Evolutionary conservation across 1,139 yeast genomes (phyloP), one percentile per base, ranked within the genome.

Genomic region (Geotrichum reessii): DNA sequence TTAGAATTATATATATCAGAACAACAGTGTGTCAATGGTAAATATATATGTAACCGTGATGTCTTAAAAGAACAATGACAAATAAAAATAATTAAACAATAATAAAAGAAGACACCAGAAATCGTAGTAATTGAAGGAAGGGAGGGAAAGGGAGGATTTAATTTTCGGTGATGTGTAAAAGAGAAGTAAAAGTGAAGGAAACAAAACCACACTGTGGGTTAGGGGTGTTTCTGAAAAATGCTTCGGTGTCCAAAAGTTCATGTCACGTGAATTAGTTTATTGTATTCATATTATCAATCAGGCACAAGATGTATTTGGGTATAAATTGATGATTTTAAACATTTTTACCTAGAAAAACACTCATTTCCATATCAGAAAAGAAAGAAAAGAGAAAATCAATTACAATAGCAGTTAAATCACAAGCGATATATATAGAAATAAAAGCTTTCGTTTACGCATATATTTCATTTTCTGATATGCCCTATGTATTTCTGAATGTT

Each of bases 231-330:
- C 11, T 8, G 12, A 51, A 19, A 51, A 51, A 22, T 51, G 54
- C 54, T 51, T 21, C 54, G 54, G 42, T 51, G 54, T 51, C 48
- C 42, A 40, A 31, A 31, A 31, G 40, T 6, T 31, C 40, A 9
- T 4, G n/a, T 31, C 40, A 31, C 40, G 40, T 31, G 40, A 9
- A 31, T 3, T 14, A 11, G 14, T 3, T 9, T 31, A 31, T 14
- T 31, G 28, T 25, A 5, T 25, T 25, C 7, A n/a, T n/a, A n/a
- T n/a, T n/a, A n/a, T n/a, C n/a, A 25, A 25, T 25, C 28, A 25
- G 28, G 28, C 28, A 31, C 40, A 31, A 9, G 11, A 31, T 31
- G 40, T 9, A n/a, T n/a, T n/a, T n/a, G n/a, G n/a, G n/a, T n/a
- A n/a, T n/a, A n/a, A n/a, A n/a, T n/a, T n/a, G n/a, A n/a, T n/a